A percentile compares a stretch with the other conserved stretches of the same genome.
phyloP scores from a whole-genome alignment of 768 basidiomycete genomes.

The Fistulinella prunicolor region DNA sequence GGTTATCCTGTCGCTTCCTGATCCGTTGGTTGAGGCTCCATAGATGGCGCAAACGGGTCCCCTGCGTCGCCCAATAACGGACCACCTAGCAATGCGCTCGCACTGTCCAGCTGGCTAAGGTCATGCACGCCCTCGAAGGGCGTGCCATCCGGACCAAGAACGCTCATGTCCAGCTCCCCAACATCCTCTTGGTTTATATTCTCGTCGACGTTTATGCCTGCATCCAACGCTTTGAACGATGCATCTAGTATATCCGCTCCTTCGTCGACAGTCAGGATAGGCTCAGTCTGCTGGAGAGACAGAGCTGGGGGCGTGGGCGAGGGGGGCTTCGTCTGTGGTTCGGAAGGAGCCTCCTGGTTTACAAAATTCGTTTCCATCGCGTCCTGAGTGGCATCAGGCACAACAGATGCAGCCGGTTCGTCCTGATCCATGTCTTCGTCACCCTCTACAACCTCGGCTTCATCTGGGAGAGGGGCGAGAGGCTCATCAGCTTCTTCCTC shows the following conservation, averaged over 20 bases:
- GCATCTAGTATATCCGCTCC: constrained; percentile 47
- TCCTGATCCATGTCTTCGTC: constrained; percentile 76
- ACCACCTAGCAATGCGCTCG: constrained; percentile 56
- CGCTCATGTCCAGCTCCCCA: constrained; percentile 60
- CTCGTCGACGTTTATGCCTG: constrained; percentile 40
- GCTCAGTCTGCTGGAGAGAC: constrained; percentile 49
- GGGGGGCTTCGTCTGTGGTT: constrained; percentile 57
- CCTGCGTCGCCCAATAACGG: constrained; percentile 54
- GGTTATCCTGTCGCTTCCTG: constrained; percentile 13
- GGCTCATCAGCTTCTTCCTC: constrained; percentile 79
- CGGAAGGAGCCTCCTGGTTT: constrained; percentile 41
- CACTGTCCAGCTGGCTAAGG: constrained; percentile 53
- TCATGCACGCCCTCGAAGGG: constrained; percentile 51
- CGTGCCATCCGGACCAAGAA: constrained; percentile 63
- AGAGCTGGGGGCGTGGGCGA: constrained; percentile 66
- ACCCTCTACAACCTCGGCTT: constrained; percentile 72
- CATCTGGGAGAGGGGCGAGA: constrained; percentile 74
- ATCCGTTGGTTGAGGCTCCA: constrained; percentile 19
- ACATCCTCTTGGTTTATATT: constrained; percentile 31
- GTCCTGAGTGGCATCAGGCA: constrained; percentile 38
- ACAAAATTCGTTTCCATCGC: constrained; percentile 29
- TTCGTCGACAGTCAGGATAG: constrained; percentile 39
- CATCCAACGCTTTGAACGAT: constrained; percentile 55
- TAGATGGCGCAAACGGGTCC: constrained; percentile 54
- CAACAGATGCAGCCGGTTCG: constrained; percentile 44